Conservation (phyloP, 2,329 filamentous ascomycete species). For the Elsinoe ampelina region DNA sequence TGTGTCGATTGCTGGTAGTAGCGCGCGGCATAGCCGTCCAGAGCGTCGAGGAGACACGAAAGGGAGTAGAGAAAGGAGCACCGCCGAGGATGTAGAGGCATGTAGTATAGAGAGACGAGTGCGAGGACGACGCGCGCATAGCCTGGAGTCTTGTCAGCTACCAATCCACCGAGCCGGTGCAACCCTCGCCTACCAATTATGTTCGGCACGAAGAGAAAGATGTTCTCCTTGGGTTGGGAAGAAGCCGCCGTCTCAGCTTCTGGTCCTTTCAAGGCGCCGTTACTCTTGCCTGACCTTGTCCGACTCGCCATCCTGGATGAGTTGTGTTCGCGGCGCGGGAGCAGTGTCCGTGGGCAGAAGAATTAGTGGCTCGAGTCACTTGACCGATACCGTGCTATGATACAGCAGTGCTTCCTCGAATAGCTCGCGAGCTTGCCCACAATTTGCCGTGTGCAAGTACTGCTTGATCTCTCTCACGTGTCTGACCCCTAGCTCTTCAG, state of each 20-base stretch:
- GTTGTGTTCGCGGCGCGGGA: neutral
- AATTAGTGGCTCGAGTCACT: no score
- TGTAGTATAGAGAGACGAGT: slow-evolving; percentile 91
- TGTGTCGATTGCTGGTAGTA: slow-evolving; percentile 82
- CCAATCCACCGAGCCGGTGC: neutral
- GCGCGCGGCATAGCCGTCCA: slow-evolving; percentile 88
- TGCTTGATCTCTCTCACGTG: no score
- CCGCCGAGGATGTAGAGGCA: slow-evolving; percentile 95
- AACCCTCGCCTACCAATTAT: slow-evolving; percentile 36
- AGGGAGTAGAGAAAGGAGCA: slow-evolving; percentile 87
- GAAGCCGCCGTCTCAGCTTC: neutral
- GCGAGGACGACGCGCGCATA: slow-evolving; percentile 50
- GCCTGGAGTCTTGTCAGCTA: slow-evolving; percentile 26
- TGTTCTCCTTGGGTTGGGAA: slow-evolving; percentile 40
- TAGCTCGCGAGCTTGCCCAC: no score
- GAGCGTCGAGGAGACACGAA: slow-evolving; percentile 87
- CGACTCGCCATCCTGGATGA: neutral
- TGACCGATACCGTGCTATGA: no score
- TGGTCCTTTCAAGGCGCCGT: slow-evolving; percentile 3
- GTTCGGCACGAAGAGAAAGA: slow-evolving; percentile 46
- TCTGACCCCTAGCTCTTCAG: no score
- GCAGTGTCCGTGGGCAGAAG: no score
- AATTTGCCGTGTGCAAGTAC: no score
- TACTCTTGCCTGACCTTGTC: slow-evolving; percentile 6
- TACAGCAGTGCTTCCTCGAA: no score